A percentile compares a stretch with the other conserved stretches of the same genome.
These are phyloP conservation scores for Chlamydomonas incerta DNA, from an alignment of 139 green algal species.

Conservation along the genomic window DNA sequence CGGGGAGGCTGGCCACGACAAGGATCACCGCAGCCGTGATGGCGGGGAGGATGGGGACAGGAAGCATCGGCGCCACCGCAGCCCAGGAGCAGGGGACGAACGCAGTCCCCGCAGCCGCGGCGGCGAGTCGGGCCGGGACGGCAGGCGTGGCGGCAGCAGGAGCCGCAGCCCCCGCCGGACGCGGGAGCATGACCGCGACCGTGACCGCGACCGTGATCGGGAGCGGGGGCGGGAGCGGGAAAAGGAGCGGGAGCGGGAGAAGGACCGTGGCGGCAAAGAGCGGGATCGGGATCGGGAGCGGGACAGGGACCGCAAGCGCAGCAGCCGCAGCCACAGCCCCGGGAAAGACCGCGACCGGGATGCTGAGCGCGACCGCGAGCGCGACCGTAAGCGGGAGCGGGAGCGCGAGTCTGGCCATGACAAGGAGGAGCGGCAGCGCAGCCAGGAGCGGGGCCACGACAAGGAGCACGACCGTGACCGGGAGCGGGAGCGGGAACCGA, in stretches of 20 bases:
- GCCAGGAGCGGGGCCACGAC: not conserved
- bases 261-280: not conserved
- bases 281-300: no score
- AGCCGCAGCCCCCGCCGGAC: slow-evolving; percentile 2
- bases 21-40: not conserved
- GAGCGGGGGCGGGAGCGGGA: no score
- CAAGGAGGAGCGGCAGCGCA: not conserved
- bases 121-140: no score
- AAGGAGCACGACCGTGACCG: not conserved
- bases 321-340: slow-evolving; percentile 32
- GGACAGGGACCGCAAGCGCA: not conserved
- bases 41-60: no score
- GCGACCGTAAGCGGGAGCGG: no score
- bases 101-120: no score
- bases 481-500: not conserved
- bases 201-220: no score
- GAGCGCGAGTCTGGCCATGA: not conserved
- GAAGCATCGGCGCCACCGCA: no score
- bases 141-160: not conserved
- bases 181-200: not conserved
- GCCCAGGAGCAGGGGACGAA: no score
- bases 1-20: not conserved
- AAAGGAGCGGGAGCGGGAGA: not conserved
- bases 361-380: no score
- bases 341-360: no score